Percentiles rank a stretch among this genome's conserved stretches.
phyloP scores from a whole-genome alignment of 2,329 filamentous ascomycete genomes.

The Fusarium sarcochroum region DNA sequence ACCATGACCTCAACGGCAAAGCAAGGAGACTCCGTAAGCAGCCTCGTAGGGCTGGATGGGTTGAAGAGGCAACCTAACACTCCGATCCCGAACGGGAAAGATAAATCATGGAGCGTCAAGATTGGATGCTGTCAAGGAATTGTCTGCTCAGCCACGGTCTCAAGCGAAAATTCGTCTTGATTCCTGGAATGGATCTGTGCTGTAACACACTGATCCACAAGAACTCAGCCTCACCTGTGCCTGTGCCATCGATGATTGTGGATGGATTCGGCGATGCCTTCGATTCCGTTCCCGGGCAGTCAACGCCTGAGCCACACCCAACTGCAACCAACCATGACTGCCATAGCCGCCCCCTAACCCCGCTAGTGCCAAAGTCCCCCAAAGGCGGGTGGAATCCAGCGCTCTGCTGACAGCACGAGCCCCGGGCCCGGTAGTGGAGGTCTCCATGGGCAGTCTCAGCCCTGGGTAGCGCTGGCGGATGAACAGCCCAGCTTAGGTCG shows the following conservation, averaged over 20 bases:
- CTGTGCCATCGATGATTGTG: not conserved
- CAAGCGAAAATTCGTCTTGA: slow-evolving; percentile 21
- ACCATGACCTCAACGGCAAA: not conserved
- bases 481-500: slow-evolving; percentile 4
- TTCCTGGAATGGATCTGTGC: slow-evolving; percentile 7
- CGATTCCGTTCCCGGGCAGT: slow-evolving; percentile 1
- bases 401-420: slow-evolving; percentile 21
- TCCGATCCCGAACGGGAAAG: slow-evolving; percentile 11
- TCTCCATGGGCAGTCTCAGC: too few relatives aligned
- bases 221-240: slow-evolving; percentile 30
- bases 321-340: slow-evolving; percentile 25
- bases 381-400: slow-evolving; percentile 18
- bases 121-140: not conserved
- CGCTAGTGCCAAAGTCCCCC: slow-evolving; percentile 22
- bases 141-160: slow-evolving; percentile 22
- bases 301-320: slow-evolving; percentile 25
- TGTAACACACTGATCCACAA: slow-evolving; percentile 15
- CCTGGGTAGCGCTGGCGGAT: too few relatives aligned
- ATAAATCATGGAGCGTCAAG: slow-evolving; percentile 7
- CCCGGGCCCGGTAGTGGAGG: not conserved
- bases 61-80: slow-evolving; percentile 22
- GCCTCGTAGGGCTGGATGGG: slow-evolving; percentile 29
- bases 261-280: slow-evolving; percentile 31
- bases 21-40: not conserved
- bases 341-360: slow-evolving; percentile 4